phyloP scores from a whole-genome alignment of 202 grass and related monocot genomes.

The Digitaria exilis region DNA sequence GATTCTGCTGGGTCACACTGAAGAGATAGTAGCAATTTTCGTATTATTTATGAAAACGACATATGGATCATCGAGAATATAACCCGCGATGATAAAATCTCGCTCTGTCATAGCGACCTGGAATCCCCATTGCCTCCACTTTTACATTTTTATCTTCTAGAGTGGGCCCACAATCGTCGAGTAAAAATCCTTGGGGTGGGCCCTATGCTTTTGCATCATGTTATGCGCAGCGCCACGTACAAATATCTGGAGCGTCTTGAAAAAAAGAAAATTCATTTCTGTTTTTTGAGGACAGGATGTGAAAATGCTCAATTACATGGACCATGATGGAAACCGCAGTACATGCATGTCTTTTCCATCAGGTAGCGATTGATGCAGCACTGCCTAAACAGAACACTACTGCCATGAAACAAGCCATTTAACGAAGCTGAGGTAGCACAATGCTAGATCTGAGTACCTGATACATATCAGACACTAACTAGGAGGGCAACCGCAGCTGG shows the following conservation, averaged over 20 bases:
- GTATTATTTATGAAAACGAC: neutral
- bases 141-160: neutral
- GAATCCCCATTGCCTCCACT: neutral
- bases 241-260: neutral
- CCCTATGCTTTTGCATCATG: neutral
- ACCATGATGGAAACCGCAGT: neutral
- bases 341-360: neutral
- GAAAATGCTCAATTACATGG: neutral
- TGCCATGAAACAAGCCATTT: neutral
- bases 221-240: neutral
- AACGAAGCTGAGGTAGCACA: neutral
- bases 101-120: neutral
- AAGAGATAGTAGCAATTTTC: neutral
- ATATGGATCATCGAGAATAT: neutral
- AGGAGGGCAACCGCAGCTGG: too few relatives aligned
- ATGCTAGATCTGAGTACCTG: neutral
- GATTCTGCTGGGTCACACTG: neutral
- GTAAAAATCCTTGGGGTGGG: too few relatives aligned
- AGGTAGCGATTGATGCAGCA: neutral
- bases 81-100: too few relatives aligned
- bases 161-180: neutral
- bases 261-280: neutral
- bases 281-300: neutral
- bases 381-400: neutral
- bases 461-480: too few relatives aligned